Percentiles rank a stretch among this genome's conserved stretches.
phyloP scores from a whole-genome alignment of 2,329 filamentous ascomycete species.

The Lasiodiplodia gonubiensis region DNA sequence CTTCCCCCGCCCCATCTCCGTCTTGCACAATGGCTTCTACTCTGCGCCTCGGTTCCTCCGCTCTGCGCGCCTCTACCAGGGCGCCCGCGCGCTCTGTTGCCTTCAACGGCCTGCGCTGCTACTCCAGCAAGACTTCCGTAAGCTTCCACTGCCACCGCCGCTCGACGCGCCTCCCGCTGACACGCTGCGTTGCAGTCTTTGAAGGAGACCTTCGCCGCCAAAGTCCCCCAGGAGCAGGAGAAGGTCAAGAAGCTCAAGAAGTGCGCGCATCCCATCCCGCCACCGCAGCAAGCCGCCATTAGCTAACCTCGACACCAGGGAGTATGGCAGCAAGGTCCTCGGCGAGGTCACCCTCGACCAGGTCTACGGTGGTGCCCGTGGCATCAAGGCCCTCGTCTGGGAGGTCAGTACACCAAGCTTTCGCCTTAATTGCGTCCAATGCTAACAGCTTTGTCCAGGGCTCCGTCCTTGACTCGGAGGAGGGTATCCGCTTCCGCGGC shows the following conservation, averaged over 20 bases:
- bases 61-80: constrained; percentile 77
- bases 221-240: constrained; percentile 94
- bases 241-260: constrained; percentile 99
- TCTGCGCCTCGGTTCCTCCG: constrained; percentile 79
- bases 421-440: constrained; percentile 16
- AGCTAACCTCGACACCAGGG: constrained; percentile 61
- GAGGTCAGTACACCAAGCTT: constrained; percentile 62
- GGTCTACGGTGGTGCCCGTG: constrained; percentile 98
- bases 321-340: constrained; percentile 92
- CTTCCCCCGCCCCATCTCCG: constrained; percentile 41
- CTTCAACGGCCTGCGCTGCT: constrained; percentile 86
- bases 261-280: constrained; percentile 59
- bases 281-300: constrained; percentile 29
- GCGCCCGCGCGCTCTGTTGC: constrained; percentile 70
- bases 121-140: constrained; percentile 92
- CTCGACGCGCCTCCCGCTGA: constrained; percentile 12
- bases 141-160: constrained; percentile 39
- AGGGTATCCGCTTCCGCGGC: constrained; percentile 99
- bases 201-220: constrained; percentile 97
- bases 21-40: constrained; percentile 74
- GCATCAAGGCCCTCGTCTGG: constrained; percentile 98
- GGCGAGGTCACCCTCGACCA: constrained; percentile 99
- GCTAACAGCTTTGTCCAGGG: constrained; percentile 54
- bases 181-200: constrained; percentile 68
- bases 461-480: constrained; percentile 96